Evolutionary conservation across 768 basidiomycete species (phyloP), one percentile per base, ranked within the genome.

Genomic region (Russula vinacea): DNA sequence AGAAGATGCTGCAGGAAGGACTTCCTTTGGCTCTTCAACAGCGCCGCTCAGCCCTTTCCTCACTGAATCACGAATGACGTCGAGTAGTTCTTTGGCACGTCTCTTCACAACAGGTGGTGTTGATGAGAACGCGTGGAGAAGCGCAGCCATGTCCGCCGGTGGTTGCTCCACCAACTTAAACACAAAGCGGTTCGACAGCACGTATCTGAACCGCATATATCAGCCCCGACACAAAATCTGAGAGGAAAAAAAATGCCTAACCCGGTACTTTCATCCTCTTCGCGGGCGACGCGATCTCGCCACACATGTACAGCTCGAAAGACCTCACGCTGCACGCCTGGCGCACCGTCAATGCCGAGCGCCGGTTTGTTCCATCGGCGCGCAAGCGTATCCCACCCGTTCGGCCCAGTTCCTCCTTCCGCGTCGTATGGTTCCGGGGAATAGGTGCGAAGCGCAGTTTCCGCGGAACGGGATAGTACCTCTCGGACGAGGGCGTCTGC

Each of bases 221-320:
- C 22, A 63, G 57, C 55, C 24, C 24, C 24, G 14, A 14, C 55
- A 51, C 60, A 22, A 29, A 50, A 11, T 29, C 9, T 2, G 40
- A 14, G 13, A 53, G 22, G 10, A 35, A 24, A 2, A 5, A 26
- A 32, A 9, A 0, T 7, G 75, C 83, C 51, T 72, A 2, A 94
- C 87, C 88, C 78, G 10, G 83, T 82, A 71, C 90, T 91, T 74
- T 97, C 94, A 72, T 98, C 95, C 69, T 93, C 90, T 61, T 87
- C 84, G 56, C 92, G 79, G 2, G 92, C 90, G 1, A 86, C 76
- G 13, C 73, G 71, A 73, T 98, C 94, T 63, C 95, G 80, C 95
- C 94, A 98, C 39, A 76, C 78, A 74, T 95, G 92, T 14, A 96
- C 78, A 2, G 79, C 78, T 62, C 78, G 83, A 74, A 90, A 94